Conservation (phyloP, 2,329 filamentous ascomycete genomes). For the Pyricularia sp. region DNA sequence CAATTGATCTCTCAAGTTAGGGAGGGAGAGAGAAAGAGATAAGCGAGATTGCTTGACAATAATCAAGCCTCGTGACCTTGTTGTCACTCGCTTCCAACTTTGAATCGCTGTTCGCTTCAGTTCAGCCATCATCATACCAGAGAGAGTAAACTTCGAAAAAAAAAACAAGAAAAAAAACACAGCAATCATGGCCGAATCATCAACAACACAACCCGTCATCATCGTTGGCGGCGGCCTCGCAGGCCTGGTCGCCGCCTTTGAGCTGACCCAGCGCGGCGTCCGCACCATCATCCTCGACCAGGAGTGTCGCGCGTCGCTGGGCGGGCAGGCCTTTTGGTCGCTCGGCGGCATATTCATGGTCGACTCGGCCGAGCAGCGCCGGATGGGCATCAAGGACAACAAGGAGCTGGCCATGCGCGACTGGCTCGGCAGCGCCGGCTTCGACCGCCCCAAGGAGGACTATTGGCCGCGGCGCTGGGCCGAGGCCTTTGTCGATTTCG, state of each 20-base stretch:
- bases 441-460: slow-evolving; percentile 46
- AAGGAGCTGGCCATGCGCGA: slow-evolving; percentile 48
- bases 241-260: slow-evolving; percentile 50
- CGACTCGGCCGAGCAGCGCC: slow-evolving; percentile 45
- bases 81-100: background rate
- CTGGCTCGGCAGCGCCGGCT: slow-evolving; percentile 47
- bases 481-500: slow-evolving; percentile 55
- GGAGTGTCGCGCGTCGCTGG: slow-evolving; percentile 45
- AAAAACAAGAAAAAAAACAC: background rate
- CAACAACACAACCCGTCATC: slow-evolving; percentile 31
- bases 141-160: no score
- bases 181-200: background rate
- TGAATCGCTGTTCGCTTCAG: background rate
- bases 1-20: no score
- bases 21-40: no score
- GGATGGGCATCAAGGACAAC: slow-evolving; percentile 48
- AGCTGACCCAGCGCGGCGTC: slow-evolving; percentile 41
- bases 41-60: background rate
- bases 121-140: background rate
- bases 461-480: slow-evolving; percentile 52
- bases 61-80: background rate
- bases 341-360: slow-evolving; percentile 53
- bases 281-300: slow-evolving; percentile 46
- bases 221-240: slow-evolving; percentile 48
- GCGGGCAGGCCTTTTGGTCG: slow-evolving; percentile 57